A percentile compares a stretch with the other conserved stretches of the same genome.
These are phyloP conservation scores for Cladophialophora immunda DNA, from an alignment of 2,329 filamentous ascomycete species.

Conservation along the genomic window DNA sequence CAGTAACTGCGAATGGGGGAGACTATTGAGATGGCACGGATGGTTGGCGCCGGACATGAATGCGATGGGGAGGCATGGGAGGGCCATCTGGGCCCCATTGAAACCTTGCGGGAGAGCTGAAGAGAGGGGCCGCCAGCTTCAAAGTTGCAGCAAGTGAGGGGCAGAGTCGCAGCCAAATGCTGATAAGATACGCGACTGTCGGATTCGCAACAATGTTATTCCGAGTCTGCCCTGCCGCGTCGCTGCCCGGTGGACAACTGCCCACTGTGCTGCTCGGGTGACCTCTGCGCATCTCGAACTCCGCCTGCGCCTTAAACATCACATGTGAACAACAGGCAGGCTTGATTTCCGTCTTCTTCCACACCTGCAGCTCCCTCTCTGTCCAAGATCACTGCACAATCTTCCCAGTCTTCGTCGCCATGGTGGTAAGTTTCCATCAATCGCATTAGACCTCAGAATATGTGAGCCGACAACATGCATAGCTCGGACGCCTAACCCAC, in stretches of 20 bases:
- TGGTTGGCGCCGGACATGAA: slow-evolving; percentile 16
- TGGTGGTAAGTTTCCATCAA: slow-evolving; percentile 57
- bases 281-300: slow-evolving; percentile 6
- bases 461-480: slow-evolving; percentile 62
- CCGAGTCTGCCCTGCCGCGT: slow-evolving; percentile 10
- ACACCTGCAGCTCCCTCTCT: slow-evolving; percentile 2
- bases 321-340: slow-evolving; percentile 24
- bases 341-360: background rate
- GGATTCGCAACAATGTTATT: slow-evolving; percentile 17
- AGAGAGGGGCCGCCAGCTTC: slow-evolving; percentile 15
- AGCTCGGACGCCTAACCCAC: slow-evolving; percentile 93
- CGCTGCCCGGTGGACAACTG: background rate
- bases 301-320: slow-evolving; percentile 13
- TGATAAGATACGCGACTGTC: slow-evolving; percentile 18
- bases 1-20: slow-evolving; percentile 23
- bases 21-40: background rate
- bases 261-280: slow-evolving; percentile 3
- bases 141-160: slow-evolving; percentile 4
- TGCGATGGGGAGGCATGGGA: slow-evolving; percentile 13
- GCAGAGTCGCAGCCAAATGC: slow-evolving; percentile 1
- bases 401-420: slow-evolving; percentile 41
- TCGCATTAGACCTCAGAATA: slow-evolving; percentile 70
- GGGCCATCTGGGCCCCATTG: slow-evolving; percentile 9
- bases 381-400: slow-evolving; percentile 2
- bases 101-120: slow-evolving; percentile 16